Conservation (phyloP, 2,329 filamentous ascomycete genomes). For the Pseudogymnoascus sp. region DNA sequence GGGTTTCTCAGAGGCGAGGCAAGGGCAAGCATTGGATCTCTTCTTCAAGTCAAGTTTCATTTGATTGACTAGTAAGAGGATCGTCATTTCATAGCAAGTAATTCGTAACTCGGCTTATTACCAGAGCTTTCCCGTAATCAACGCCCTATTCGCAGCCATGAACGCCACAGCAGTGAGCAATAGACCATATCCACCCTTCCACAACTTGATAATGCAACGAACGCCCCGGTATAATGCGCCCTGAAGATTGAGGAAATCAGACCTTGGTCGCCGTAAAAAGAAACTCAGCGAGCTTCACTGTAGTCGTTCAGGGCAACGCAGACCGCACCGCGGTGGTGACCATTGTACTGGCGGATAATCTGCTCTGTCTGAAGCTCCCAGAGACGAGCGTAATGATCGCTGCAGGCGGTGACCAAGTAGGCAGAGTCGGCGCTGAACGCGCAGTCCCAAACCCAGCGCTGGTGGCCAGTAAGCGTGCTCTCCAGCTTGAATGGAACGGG, state of each 20-base stretch:
- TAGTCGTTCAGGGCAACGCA: constrained; percentile 67
- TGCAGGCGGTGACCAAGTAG: constrained; percentile 67
- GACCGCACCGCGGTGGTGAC: constrained; percentile 64
- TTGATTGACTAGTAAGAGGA: background rate
- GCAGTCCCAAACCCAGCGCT: constrained; percentile 74
- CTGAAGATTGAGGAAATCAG: background rate
- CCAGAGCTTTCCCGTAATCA: background rate
- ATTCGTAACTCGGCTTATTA: background rate
- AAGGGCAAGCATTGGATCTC: background rate
- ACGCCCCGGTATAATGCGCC: constrained; percentile 3
- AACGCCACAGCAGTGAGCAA: background rate
- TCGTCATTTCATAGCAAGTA: background rate
- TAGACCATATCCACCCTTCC: background rate
- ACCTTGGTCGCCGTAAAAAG: background rate
- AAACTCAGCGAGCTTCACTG: constrained; percentile 23
- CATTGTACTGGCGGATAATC: constrained; percentile 69
- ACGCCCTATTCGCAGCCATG: background rate
- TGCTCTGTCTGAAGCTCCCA: constrained; percentile 64
- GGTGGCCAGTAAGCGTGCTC: constrained; percentile 62
- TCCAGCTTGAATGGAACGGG: constrained; percentile 51
- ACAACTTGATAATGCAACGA: background rate
- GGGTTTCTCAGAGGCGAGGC: background rate
- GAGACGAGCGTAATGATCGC: constrained; percentile 63
- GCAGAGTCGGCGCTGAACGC: constrained; percentile 67
- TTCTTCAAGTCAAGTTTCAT: background rate